Conservation (phyloP, 352 stramenopile species). For the Phytopythium boreale region DNA sequence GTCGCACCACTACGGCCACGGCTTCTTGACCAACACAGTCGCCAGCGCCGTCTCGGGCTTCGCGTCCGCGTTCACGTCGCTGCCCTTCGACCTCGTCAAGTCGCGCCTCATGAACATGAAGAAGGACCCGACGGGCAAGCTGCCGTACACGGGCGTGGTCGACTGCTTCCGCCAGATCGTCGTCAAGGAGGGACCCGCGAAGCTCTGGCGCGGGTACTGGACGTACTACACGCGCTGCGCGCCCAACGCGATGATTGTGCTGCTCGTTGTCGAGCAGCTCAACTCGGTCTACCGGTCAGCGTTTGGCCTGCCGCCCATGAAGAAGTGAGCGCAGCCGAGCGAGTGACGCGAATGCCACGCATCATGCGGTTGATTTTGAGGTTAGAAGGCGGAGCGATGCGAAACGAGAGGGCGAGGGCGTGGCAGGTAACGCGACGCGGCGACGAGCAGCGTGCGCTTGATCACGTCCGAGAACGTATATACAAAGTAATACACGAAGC, state of each 20-base stretch:
- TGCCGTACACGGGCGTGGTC: constrained; percentile 94
- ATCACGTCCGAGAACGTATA: background rate
- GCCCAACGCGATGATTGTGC: constrained; percentile 99
- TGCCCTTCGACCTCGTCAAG: constrained; percentile 99
- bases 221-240: constrained; percentile 98
- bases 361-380: background rate
- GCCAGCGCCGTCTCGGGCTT: constrained; percentile 96
- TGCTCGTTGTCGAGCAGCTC: constrained; percentile 96
- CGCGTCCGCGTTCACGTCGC: constrained; percentile 95
- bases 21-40: constrained; percentile 90
- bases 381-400: constrained; percentile 1
- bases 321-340: constrained; percentile 10
- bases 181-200: constrained; percentile 92
- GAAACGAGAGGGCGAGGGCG: background rate
- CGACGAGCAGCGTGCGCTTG: background rate
- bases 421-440: background rate
- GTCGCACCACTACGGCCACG: constrained; percentile 54
- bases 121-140: constrained; percentile 86
- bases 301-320: constrained; percentile 31
- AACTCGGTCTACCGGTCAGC: constrained; percentile 85
- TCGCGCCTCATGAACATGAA: constrained; percentile 98
- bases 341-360: background rate
- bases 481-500: constrained; percentile 2
- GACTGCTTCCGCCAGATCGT: constrained; percentile 96
- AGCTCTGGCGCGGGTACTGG: constrained; percentile 97